Evolutionary conservation across 1,139 yeast genomes (phyloP).

Genomic region (Suhomyces maxii): DNA sequence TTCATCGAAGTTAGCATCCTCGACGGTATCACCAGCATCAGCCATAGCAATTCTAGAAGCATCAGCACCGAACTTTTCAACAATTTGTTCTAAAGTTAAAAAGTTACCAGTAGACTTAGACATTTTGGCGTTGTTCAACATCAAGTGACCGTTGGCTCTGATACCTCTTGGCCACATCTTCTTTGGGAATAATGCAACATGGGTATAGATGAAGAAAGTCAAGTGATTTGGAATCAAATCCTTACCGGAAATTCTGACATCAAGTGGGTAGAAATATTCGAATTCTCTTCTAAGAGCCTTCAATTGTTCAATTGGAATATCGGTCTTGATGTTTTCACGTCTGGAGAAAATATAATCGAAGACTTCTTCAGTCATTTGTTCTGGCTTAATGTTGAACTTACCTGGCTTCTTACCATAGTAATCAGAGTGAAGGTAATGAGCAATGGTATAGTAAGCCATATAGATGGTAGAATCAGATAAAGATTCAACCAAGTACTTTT

Average conservation of each 20-base stretch:
- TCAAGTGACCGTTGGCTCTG: conserved; percentile 92
- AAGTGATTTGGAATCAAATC: conserved; percentile 97
- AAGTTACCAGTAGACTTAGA: conserved; percentile 97
- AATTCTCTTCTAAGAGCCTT: conserved; percentile 85
- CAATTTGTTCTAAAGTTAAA: conserved; percentile 82
- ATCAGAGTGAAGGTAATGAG: conserved; percentile 83
- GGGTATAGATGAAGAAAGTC: conserved; percentile 91
- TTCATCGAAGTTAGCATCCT: conserved; percentile 98
- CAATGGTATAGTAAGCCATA: conserved; percentile 92
- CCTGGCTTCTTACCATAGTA: conserved; percentile 80
- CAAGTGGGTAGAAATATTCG: conserved; percentile 93
- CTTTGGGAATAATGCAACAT: conserved; percentile 90
- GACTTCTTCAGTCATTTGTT: conserved; percentile 89
- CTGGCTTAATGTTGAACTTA: conserved; percentile 70
- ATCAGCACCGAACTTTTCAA: conserved; percentile 93
- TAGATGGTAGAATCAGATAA: conserved; percentile 94
- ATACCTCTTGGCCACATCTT: conserved; percentile 92
- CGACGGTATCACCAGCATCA: conserved; percentile 96
- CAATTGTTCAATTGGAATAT: conserved; percentile 68
- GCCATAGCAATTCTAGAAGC: conserved; percentile 97
- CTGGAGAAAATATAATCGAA: conserved; percentile 88
- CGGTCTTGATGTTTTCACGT: conserved; percentile 56
- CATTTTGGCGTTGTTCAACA: conserved; percentile 97
- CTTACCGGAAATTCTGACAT: conserved; percentile 89
- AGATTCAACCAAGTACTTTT: conserved; percentile 88